A percentile compares a stretch with the other conserved stretches of the same genome.
Conservation (phyloP, 345 rosid species). For the Turritis glabra region DNA sequence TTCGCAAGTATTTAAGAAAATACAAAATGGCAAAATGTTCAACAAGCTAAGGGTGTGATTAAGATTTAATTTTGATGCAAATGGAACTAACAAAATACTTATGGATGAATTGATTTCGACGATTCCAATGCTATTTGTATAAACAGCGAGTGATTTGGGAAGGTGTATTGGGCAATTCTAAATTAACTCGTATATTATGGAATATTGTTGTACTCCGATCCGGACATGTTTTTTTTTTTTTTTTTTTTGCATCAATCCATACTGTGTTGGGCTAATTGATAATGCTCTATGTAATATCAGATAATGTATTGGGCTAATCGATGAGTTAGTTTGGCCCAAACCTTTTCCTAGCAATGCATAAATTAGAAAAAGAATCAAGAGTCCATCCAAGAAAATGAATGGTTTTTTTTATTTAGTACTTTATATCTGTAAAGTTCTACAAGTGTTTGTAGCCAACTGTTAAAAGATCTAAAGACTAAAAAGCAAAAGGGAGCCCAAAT, state of each 20-base stretch:
- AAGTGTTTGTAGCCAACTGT: constrained; percentile 21
- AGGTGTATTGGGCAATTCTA: not conserved
- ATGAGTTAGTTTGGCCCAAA: constrained; percentile 1
- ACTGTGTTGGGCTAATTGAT: too few relatives aligned
- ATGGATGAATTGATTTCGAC: too few relatives aligned
- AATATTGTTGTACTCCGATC: too few relatives aligned
- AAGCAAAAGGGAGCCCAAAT: constrained; percentile 14
- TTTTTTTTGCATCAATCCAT: too few relatives aligned
- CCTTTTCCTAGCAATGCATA: not conserved
- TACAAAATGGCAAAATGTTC: not conserved
- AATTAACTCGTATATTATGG: not conserved
- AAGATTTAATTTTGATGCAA: not conserved
- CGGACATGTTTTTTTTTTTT: too few relatives aligned
- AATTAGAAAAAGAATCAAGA: not conserved
- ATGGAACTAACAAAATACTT: too few relatives aligned
- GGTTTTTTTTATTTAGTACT: not conserved
- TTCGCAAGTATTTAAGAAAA: not conserved
- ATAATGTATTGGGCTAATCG: not conserved
- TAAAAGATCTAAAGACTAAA: constrained; percentile 9
- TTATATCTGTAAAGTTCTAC: not conserved
- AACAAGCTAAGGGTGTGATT: not conserved
- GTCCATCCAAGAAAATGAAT: too few relatives aligned
- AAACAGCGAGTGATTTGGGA: too few relatives aligned
- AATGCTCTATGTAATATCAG: too few relatives aligned
- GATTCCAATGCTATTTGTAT: not conserved